Percentiles rank a stretch among this genome's conserved stretches.
Conservation (phyloP, 2,329 filamentous ascomycete species). For the Sordariomycetes sp. region DNA sequence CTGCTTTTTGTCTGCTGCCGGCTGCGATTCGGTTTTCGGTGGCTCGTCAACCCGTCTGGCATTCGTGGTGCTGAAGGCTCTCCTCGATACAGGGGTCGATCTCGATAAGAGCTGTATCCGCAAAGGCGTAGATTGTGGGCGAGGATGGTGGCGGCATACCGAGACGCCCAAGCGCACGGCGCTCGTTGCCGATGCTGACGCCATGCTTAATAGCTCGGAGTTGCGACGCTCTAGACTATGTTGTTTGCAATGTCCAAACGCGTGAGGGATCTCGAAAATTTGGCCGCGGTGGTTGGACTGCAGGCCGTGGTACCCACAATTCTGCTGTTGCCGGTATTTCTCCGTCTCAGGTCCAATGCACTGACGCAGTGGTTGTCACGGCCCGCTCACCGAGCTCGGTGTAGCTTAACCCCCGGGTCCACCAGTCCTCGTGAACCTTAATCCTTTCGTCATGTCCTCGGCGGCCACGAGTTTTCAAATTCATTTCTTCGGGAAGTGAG, state of each 20-base stretch:
- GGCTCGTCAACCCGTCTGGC: constrained; percentile 14
- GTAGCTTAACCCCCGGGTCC: too few species aligned
- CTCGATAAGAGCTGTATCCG: too few species aligned
- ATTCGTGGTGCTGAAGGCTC: constrained; percentile 21
- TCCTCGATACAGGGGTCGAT: constrained; percentile 8
- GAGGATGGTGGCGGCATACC: constrained; percentile 20
- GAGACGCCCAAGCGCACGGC: constrained; percentile 25
- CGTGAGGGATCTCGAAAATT: constrained; percentile 3
- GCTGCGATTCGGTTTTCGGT: neutral
- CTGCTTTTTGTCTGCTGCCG: neutral
- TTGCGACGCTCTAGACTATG: neutral
- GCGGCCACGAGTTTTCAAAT: too few species aligned
- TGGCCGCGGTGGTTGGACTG: too few species aligned
- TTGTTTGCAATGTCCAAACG: neutral
- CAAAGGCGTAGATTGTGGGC: constrained; percentile 12
- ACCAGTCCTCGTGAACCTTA: too few species aligned
- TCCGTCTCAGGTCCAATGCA: neutral
- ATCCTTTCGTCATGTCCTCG: too few species aligned
- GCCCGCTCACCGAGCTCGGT: too few species aligned
- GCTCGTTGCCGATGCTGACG: constrained; percentile 24
- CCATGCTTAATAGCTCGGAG: constrained; percentile 4
- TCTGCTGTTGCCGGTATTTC: neutral
- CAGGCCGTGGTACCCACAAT: too few species aligned
- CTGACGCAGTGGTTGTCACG: too few species aligned
- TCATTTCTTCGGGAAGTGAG: too few species aligned